Conservation (phyloP, 306 rosid species). For the Prunus armeniaca region DNA sequence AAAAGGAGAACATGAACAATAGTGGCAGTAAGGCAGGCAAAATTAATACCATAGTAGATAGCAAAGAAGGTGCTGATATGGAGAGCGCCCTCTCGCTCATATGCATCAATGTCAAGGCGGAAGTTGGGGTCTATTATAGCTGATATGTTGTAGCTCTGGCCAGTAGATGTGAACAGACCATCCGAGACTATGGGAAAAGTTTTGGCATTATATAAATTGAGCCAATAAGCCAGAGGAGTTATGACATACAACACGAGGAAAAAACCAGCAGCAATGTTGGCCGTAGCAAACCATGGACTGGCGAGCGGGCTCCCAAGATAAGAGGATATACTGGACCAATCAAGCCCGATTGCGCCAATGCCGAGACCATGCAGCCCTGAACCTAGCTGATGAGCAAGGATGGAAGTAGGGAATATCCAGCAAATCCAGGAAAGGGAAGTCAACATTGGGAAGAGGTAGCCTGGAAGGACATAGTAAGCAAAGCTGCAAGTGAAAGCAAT, state of each 20-base stretch:
- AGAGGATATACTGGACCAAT: conserved; percentile 78
- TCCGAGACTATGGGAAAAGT: conserved; percentile 80
- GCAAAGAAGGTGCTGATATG: conserved; percentile 66
- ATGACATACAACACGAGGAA: conserved; percentile 49
- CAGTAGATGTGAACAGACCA: conserved; percentile 55
- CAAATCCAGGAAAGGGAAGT: conserved; percentile 74
- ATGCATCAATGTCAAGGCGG: conserved; percentile 58
- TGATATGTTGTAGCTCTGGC: conserved; percentile 66
- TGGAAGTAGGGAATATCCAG: conserved; percentile 70
- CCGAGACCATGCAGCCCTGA: conserved; percentile 86
- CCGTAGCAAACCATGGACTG: conserved; percentile 94
- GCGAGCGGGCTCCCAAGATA: conserved; percentile 83
- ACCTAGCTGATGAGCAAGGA: conserved; percentile 68
- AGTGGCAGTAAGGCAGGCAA: conserved; percentile 78
- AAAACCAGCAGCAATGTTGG: conserved; percentile 73
- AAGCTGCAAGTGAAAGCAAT: conserved; percentile 64
- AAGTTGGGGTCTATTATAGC: conserved; percentile 59
- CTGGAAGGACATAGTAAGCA: conserved; percentile 72
- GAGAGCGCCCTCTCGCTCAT: conserved; percentile 60
- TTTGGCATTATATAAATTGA: conserved; percentile 57
- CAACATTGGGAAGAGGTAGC: conserved; percentile 72
- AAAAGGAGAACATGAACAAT: conserved; percentile 69
- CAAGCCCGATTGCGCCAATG: conserved; percentile 61
- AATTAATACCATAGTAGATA: conserved; percentile 55
- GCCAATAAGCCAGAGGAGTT: conserved; percentile 59